Conservation (phyloP, 208 protist species). For the Borovskyia barvae region DNA sequence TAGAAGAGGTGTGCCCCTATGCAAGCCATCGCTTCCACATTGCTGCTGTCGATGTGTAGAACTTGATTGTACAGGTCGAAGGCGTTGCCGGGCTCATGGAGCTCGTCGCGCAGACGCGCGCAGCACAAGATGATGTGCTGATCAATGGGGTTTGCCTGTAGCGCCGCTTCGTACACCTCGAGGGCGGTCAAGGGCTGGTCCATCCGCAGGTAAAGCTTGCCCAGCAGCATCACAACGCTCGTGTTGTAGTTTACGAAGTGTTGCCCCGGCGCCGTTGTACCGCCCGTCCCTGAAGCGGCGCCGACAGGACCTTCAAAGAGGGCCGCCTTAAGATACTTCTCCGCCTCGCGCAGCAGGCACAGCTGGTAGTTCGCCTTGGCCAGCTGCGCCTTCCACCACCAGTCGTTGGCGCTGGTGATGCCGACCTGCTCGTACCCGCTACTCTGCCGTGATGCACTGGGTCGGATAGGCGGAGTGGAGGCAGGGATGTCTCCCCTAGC, state of each 20-base stretch:
- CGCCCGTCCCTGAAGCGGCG: not conserved
- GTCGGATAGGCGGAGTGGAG: not conserved
- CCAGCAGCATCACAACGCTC: conserved; percentile 84
- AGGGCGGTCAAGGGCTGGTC: conserved; percentile 94
- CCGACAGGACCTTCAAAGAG: conserved; percentile 37
- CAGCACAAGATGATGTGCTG: conserved; percentile 82
- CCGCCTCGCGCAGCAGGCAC: conserved; percentile 93
- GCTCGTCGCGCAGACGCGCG: conserved; percentile 89
- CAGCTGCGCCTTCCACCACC: conserved; percentile 95
- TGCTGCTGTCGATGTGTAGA: conserved; percentile 83
- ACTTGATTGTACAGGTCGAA: conserved; percentile 84
- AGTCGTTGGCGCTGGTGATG: conserved; percentile 75
- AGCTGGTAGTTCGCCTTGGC: conserved; percentile 94
- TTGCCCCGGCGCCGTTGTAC: conserved; percentile 3
- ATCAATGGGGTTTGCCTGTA: conserved; percentile 86
- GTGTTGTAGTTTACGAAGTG: conserved; percentile 80
- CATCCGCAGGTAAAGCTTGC: conserved; percentile 92
- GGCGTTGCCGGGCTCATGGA: conserved; percentile 84
- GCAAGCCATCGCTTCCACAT: conserved; percentile 94
- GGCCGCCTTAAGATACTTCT: conserved; percentile 86
- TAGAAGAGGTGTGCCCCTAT: conserved; percentile 94
- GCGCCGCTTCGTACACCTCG: conserved; percentile 78
- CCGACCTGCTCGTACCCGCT: conserved; percentile 32
- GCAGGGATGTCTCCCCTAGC: not conserved
- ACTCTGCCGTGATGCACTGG: not conserved